Base-by-base conservation (phyloP, 345 rosid species). In the Bruguiera sexangula region DNA sequence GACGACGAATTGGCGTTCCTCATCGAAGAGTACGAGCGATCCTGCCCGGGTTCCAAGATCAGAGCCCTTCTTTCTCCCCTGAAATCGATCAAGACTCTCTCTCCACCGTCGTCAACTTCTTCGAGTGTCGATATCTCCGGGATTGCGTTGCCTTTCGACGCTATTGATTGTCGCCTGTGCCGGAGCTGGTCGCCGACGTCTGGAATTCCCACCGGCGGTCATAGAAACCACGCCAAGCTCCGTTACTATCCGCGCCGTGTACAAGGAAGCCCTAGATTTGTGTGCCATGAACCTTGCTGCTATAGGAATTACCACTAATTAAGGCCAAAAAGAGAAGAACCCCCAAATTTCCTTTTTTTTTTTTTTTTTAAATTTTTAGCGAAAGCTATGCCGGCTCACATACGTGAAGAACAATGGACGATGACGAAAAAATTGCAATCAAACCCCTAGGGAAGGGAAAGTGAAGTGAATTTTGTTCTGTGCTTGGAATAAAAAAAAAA, bases 1-100 rank as follows among this genome's bases (percentile, higher is more conserved):
- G 96, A 88, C 4, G 96, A 95, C 57, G 96, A 95, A 29, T 73
- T 95, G 69, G 61, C 75, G 3, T 80, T 69, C 65, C 65, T 95
- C 48, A 53, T 89, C 5, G 31, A 65, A 10, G 76, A 72, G 34
- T 77, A 72, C 57, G 71, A 73, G 37, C 52, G 37, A 36, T 46
- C 52, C 6, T 62, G 19, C 19, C 76, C 71, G 6, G 80, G 66
- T 36, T 63, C 71, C 11, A 77, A 77, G 77, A 77, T 77, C 21
- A 69, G 73, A 39, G 76, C 76, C 6, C 59, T 77, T 16, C 70
- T 77, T 4, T 63, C 67, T 50, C 74, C 76, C 10, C 80, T 74
- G 1, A 72, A 68, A 22, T 83, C 84, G 46, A 79, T 80, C 59
- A 85, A 82, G 60, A 69, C 76, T 24, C 72, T 82, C 27, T 87